Conservation (phyloP, 2,329 filamentous ascomycete genomes). For the Sporothrix curviconia region DNA sequence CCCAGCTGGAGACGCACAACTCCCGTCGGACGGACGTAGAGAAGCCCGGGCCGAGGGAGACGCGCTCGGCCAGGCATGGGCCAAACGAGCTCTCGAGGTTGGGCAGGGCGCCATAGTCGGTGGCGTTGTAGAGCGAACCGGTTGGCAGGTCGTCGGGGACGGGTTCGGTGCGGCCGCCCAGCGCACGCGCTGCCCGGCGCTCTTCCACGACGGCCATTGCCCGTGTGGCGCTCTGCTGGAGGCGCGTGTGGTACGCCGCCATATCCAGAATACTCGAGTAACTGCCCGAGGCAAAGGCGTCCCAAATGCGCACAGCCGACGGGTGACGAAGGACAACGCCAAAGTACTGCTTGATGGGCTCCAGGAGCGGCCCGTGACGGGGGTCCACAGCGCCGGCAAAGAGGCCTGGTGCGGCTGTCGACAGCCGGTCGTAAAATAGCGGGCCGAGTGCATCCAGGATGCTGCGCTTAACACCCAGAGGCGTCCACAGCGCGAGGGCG, state of each 20-base stretch:
- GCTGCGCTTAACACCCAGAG: slow-evolving; percentile 49
- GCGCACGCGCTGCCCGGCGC: slow-evolving; percentile 38
- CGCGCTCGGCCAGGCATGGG: slow-evolving; percentile 35
- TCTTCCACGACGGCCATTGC: slow-evolving; percentile 48
- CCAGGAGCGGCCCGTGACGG: slow-evolving; percentile 28
- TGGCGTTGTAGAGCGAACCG: slow-evolving; percentile 34
- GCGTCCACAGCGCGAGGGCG: slow-evolving; percentile 43
- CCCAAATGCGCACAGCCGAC: slow-evolving; percentile 37
- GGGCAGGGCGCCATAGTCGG: slow-evolving; percentile 49
- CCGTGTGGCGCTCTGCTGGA: slow-evolving; percentile 45
- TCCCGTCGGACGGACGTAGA: slow-evolving; percentile 27
- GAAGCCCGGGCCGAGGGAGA: slow-evolving; percentile 45
- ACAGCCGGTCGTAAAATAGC: slow-evolving; percentile 49
- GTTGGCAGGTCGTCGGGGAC: slow-evolving; percentile 34
- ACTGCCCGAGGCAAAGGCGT: slow-evolving; percentile 44
- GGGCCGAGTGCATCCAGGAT: slow-evolving; percentile 51
- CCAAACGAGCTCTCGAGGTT: slow-evolving; percentile 36
- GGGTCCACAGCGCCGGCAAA: slow-evolving; percentile 28
- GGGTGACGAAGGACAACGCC: slow-evolving; percentile 33
- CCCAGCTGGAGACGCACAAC: slow-evolving; percentile 43
- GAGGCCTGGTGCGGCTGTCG: slow-evolving; percentile 42
- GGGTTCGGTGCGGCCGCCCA: slow-evolving; percentile 35
- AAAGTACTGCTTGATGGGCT: slow-evolving; percentile 42
- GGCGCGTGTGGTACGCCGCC: slow-evolving; percentile 35
- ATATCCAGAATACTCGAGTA: slow-evolving; percentile 47